Percentiles rank a stretch among this genome's conserved stretches.
Conservation (phyloP, 768 basidiomycete species). For the Lactifluus pinguis region DNA sequence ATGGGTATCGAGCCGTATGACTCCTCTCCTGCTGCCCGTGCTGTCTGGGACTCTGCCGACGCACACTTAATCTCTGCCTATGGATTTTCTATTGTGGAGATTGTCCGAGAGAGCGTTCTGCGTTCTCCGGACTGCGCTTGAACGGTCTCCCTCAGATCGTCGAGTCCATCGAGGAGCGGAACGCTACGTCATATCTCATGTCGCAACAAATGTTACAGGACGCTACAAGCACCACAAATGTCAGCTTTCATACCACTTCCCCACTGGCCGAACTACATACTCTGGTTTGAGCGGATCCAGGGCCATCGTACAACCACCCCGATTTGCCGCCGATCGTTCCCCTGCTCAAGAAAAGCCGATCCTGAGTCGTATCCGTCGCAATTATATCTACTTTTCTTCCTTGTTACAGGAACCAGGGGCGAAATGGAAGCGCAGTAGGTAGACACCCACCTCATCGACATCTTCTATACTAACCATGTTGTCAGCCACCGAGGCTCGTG, state of each 20-base stretch:
- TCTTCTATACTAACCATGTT: slow-evolving; percentile 6
- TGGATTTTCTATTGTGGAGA: no score
- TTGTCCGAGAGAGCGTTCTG: slow-evolving; percentile 81
- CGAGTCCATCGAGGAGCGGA: slow-evolving; percentile 55
- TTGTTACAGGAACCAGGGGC: slow-evolving; percentile 95
- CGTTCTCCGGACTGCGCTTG: slow-evolving; percentile 68
- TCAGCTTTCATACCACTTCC: slow-evolving; percentile 60
- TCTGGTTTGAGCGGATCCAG: slow-evolving; percentile 23
- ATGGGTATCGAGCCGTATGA: no score
- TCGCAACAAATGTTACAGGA: slow-evolving; percentile 64
- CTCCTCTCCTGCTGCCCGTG: no score
- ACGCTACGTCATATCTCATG: slow-evolving; percentile 49
- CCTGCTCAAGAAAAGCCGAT: slow-evolving; percentile 72
- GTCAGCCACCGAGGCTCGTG: slow-evolving; percentile 71
- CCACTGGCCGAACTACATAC: slow-evolving; percentile 26
- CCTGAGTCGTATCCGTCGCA: slow-evolving; percentile 76
- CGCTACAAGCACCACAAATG: slow-evolving; percentile 58
- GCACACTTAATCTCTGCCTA: no score
- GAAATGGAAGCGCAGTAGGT: slow-evolving; percentile 87
- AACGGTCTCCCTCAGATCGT: slow-evolving; percentile 77
- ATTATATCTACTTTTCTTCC: slow-evolving; percentile 97
- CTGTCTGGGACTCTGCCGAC: no score
- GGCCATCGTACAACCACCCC: slow-evolving; percentile 25
- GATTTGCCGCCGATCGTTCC: slow-evolving; percentile 37
- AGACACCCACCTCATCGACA: slow-evolving; percentile 10